Base-by-base conservation (phyloP, 805 yeast species). In the Alloascoidea africana region DNA sequence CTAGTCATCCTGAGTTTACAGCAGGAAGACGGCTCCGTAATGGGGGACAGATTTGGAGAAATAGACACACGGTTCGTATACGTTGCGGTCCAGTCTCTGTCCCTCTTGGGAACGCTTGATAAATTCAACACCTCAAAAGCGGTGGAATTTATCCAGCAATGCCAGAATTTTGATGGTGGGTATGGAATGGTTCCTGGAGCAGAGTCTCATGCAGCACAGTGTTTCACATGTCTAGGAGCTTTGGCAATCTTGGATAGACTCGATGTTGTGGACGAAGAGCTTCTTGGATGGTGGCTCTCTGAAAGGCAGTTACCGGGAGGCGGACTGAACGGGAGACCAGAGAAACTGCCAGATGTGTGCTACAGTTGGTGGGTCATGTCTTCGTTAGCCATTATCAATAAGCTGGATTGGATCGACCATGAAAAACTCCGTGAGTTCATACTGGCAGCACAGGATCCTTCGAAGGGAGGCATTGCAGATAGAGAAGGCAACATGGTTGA, bases 281-380 rank as follows among this genome's bases (percentile, higher is more conserved):
- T 68, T 35, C 62, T 83, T 8, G 75, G 77, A 2, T 73, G 81
- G 72, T 91, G 98, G 97, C 63, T 91, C 14, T 69, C 89, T 48
- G 97, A 91, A 52, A 63, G 99, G 41, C 99, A 91, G 55, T 69
- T 84, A 5, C 66, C 70, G 4, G 68, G 68, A 18, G 99, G 99
- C 4, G 99, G 99, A 0, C 64, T 91, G 39, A 91, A 91, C 52
- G 99, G 99, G 1, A 68, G 99, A 37, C 96, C 97, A 0, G 94
- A 91, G 41, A 91, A 91, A 53, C 59, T 85, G 14, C 94, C 97
- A 0, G 99, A 91, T 56, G 95, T 84, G n/a, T 91, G 99, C 53
- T 91, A 91, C 54, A 76, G 91, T 47, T 91, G 96, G 95, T 91
- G 99, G 99, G 94, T 86, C 5, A 54, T 86, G 16, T 78, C 93